These are phyloP conservation scores for Straminergon stramineum DNA, from an alignment of 225 moss, liverwort and hornwort genomes.

Conservation along the genomic window DNA sequence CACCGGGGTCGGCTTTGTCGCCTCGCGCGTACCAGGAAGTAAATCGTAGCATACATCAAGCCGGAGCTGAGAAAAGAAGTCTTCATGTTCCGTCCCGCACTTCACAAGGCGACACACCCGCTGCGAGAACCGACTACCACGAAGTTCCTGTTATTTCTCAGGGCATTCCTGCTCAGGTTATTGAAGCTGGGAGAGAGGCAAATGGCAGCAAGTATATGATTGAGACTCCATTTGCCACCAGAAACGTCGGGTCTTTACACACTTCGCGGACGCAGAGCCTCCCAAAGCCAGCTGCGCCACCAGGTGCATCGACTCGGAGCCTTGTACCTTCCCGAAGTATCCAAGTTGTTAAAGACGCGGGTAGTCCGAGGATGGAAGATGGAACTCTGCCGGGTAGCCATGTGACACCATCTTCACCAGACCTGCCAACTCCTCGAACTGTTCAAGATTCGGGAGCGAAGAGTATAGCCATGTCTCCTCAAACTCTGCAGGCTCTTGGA, in stretches of 20 bases:
- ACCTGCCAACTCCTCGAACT: background rate
- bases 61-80: constrained; percentile 3
- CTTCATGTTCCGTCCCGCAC: background rate
- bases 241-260: background rate
- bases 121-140: background rate
- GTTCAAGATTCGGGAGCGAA: constrained; percentile 11
- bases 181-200: constrained; percentile 7
- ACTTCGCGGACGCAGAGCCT: constrained; percentile 18
- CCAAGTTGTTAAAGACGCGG: constrained; percentile 9
- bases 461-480: constrained; percentile 17
- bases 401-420: constrained; percentile 6
- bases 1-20: background rate
- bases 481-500: constrained; percentile 31
- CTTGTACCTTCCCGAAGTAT: constrained; percentile 26
- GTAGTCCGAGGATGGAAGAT: constrained; percentile 14
- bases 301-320: constrained; percentile 17
- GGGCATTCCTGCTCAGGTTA: background rate
- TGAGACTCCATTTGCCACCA: constrained; percentile 12
- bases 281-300: constrained; percentile 22
- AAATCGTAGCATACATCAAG: constrained; percentile 8
- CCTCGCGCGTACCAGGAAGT: constrained; percentile 10
- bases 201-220: constrained; percentile 12
- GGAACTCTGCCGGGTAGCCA: background rate
- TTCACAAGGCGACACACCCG: background rate
- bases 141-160: background rate